These are phyloP conservation scores for Cyberlindnera japonica DNA, from an alignment of 805 yeast genomes.

Conservation along the genomic window DNA sequence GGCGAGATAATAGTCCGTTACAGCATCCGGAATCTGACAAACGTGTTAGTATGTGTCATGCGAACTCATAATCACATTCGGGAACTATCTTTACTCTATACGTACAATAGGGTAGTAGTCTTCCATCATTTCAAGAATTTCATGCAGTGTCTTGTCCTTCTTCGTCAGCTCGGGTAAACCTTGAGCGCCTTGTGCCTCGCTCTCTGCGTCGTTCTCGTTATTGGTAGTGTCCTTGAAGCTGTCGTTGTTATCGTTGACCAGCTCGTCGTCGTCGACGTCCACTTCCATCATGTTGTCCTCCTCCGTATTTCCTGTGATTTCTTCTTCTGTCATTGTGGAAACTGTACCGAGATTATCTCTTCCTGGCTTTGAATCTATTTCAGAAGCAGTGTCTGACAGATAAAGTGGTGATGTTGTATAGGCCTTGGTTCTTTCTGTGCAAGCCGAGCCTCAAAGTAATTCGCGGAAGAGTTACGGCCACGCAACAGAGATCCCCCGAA, in stretches of 20 bases:
- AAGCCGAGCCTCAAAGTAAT: too few species aligned
- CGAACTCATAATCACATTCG: too few species aligned
- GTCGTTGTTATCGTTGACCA: constrained; percentile 25
- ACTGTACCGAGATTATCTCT: too few species aligned
- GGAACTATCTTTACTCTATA: background rate
- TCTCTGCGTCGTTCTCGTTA: constrained; percentile 3
- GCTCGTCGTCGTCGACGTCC: constrained; percentile 27
- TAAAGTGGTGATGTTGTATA: too few species aligned
- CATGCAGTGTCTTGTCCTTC: constrained; percentile 79
- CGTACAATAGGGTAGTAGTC: constrained; percentile 78
- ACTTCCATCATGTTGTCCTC: constrained; percentile 20
- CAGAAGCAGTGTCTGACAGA: too few species aligned
- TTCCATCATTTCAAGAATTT: constrained; percentile 83
- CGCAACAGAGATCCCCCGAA: too few species aligned
- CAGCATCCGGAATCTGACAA: constrained; percentile 79
- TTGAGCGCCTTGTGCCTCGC: constrained; percentile 13
- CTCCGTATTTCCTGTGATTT: background rate
- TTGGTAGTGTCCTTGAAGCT: constrained; percentile 4
- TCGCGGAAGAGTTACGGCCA: too few species aligned
- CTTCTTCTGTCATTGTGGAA: background rate
- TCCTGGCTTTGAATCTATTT: too few species aligned
- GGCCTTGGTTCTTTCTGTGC: too few species aligned
- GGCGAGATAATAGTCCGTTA: constrained; percentile 85
- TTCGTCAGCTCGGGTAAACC: constrained; percentile 66
- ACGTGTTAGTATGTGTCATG: constrained; percentile 7